These are phyloP conservation scores for Neoscytalidium dimidiatum DNA, from an alignment of 2,329 filamentous ascomycete species.

Conservation along the genomic window DNA sequence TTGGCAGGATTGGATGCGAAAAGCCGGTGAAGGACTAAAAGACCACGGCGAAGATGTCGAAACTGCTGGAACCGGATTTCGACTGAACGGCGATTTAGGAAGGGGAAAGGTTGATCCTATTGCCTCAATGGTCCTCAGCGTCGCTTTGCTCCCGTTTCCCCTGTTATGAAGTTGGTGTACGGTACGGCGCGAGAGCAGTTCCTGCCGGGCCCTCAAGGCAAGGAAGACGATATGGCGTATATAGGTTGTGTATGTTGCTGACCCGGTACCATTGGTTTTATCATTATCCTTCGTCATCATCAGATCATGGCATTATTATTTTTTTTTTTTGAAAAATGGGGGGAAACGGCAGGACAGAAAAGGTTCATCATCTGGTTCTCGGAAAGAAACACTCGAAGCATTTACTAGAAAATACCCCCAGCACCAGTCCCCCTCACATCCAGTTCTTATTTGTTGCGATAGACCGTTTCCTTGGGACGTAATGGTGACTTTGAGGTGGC, in stretches of 20 bases:
- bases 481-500: not conserved
- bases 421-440: not conserved
- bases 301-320: not conserved
- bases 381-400: not conserved
- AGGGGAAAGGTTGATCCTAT: constrained; percentile 3
- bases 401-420: constrained; percentile 12
- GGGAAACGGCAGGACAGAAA: not conserved
- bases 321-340: not conserved
- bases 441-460: not conserved
- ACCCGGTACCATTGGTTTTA: not conserved
- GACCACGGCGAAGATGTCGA: not conserved
- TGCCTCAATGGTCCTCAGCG: not conserved
- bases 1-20: constrained; percentile 81
- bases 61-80: constrained; percentile 5
- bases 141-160: not conserved
- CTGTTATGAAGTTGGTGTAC: not conserved
- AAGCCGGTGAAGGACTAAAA: constrained; percentile 51
- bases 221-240: constrained; percentile 6
- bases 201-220: not conserved
- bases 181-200: not conserved
- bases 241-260: not conserved
- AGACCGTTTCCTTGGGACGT: not conserved
- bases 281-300: not conserved
- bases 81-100: not conserved
- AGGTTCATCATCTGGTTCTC: not conserved